These are phyloP conservation scores for Parathielavia appendiculata DNA, from an alignment of 495 filamentous ascomycete genomes.

Conservation along the genomic window DNA sequence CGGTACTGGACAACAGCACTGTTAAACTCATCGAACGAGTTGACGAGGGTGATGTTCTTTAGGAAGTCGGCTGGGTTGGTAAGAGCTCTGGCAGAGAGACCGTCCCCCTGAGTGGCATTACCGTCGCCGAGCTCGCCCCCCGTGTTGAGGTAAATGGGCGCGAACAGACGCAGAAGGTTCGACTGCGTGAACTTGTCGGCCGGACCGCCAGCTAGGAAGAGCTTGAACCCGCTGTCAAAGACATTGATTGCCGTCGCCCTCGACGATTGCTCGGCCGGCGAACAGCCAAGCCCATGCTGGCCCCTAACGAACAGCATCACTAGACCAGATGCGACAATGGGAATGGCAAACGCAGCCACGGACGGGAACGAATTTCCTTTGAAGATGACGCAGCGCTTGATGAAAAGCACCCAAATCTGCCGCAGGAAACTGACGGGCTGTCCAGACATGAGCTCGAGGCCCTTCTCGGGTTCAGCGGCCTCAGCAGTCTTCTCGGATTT, in stretches of 20 bases:
- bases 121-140: constrained; percentile 17
- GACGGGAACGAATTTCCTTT: constrained; percentile 72
- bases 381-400: constrained; percentile 70
- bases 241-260: constrained; percentile 28
- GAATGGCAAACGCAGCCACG: constrained; percentile 63
- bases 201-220: constrained; percentile 59
- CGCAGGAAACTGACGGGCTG: constrained; percentile 55
- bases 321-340: constrained; percentile 68
- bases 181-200: constrained; percentile 41
- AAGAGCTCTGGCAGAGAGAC: neutral
- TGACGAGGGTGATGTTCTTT: constrained; percentile 52
- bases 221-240: constrained; percentile 30
- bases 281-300: constrained; percentile 54
- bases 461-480: constrained; percentile 25
- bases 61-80: constrained; percentile 26
- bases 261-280: constrained; percentile 38
- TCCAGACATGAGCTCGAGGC: constrained; percentile 62
- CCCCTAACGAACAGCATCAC: constrained; percentile 64
- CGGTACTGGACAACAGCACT: constrained; percentile 56
- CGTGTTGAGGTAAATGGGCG: constrained; percentile 31
- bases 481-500: constrained; percentile 25
- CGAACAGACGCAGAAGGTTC: constrained; percentile 43
- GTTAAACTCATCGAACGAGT: constrained; percentile 63
- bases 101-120: constrained; percentile 10
- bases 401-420: constrained; percentile 69